Evolutionary conservation across 106 monocot genomes (phyloP), one percentile per base, ranked within the genome.

Genomic region (Hemerocallis citrina): DNA sequence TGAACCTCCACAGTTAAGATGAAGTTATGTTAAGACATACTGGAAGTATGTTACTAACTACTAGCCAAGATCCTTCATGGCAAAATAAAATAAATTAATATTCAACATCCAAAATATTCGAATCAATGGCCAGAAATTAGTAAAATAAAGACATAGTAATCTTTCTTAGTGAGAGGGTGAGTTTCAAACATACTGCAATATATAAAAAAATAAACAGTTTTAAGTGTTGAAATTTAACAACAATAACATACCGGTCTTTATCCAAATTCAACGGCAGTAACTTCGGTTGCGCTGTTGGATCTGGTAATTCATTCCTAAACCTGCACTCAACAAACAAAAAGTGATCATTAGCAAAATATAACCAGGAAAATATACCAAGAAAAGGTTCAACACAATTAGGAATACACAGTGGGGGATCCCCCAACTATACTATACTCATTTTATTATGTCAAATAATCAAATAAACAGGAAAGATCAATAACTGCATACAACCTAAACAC

Each of bases 221-320:
- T 4, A 47, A 22, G 21, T 21, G 17, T 22, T 21, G 23, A 47
- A 19, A 49, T 4, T 9, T n/a, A 23, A 50, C 11, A 10, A 50
- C n/a, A 25, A 25, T 25, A 50, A 59, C 28, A 27, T 77, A 85
- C 85, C 69, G 52, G 43, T 85, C 85, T 74, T 74, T 85, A 74
- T 81, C 62, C 22, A 67, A 74, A 64, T 74, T 76, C 52, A 85
- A 25, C 5, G 74, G 19, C 34, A 85, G 65, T 48, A 80, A 61
- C 42, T 85, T 85, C 62, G 85, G 85, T 48, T 85, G 85, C 55
- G 85, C 80, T 22, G 77, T 77, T 59, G 81, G 77, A 81, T 85
- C 85, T 38, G 70, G 70, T 41, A 70, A 42, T 32, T 70, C 61
- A 16, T 70, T 70, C 15, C 70, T 61, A 62, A 85, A 85, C 74